Percentiles rank a stretch among this genome's conserved stretches.
Conservation (phyloP, 495 filamentous ascomycete genomes). For the Penicillium fimorum region DNA sequence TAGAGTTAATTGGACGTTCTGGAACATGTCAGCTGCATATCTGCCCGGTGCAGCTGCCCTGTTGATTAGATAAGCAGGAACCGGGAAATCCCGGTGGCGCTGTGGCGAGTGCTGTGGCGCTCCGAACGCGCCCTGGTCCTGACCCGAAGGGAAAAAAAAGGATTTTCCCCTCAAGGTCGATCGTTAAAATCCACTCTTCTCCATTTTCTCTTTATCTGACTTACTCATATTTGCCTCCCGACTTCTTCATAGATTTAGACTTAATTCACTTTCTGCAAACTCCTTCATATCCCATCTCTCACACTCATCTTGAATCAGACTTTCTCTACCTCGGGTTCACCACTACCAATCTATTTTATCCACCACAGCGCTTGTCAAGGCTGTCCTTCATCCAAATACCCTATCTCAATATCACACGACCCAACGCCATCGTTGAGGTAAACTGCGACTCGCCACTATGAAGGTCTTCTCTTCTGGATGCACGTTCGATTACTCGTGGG, state of each 20-base stretch:
- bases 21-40: slow-evolving; percentile 1
- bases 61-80: background rate
- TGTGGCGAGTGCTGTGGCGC: slow-evolving; percentile 8
- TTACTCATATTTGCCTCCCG: slow-evolving; percentile 10
- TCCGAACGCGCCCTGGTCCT: slow-evolving; percentile 19
- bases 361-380: background rate
- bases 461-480: slow-evolving; percentile 88
- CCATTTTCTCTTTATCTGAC: slow-evolving; percentile 1
- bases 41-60: background rate
- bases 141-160: slow-evolving; percentile 21
- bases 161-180: slow-evolving; percentile 19
- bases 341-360: background rate
- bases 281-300: background rate
- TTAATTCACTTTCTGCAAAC: background rate
- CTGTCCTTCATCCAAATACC: background rate
- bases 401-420: background rate
- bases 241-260: slow-evolving; percentile 6
- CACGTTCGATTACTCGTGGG: slow-evolving; percentile 96
- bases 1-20: background rate
- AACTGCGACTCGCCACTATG: slow-evolving; percentile 53
- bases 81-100: slow-evolving; percentile 21
- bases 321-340: background rate
- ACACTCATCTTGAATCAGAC: background rate
- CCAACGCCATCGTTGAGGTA: background rate
- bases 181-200: slow-evolving; percentile 23